Evolutionary conservation across 1,284 basidiomycete species (phyloP).

Genomic region (Lentinula novae-zelandiae): DNA sequence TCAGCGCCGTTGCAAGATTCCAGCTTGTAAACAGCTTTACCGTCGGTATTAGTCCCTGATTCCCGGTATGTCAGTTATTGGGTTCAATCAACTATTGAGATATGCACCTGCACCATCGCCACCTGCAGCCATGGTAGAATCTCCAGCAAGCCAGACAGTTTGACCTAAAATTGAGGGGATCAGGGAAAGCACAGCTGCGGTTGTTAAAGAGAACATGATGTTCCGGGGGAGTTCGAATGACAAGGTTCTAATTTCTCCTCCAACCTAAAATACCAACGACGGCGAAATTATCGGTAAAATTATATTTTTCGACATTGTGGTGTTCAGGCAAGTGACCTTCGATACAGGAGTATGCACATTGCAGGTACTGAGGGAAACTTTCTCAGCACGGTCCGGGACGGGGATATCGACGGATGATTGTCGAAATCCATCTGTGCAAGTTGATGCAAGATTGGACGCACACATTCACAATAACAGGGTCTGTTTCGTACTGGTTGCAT

Average conservation of each 20-base stretch:
- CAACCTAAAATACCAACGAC: background rate
- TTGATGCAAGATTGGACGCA: too few relatives aligned
- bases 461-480: too few relatives aligned
- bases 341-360: background rate
- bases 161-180: constrained; percentile 18
- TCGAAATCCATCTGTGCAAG: too few relatives aligned
- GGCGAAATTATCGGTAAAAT: constrained; percentile 2
- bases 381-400: background rate
- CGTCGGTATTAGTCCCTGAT: constrained; percentile 6
- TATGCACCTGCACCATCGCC: constrained; percentile 27
- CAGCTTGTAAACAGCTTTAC: background rate
- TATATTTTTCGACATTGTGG: background rate
- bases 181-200: background rate
- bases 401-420: background rate
- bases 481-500: too few relatives aligned
- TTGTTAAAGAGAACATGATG: background rate
- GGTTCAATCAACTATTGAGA: background rate
- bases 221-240: background rate
- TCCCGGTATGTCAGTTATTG: background rate
- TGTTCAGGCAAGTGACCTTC: background rate
- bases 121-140: constrained; percentile 40
- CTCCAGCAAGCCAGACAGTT: constrained; percentile 43
- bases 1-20: background rate
- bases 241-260: background rate
- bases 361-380: background rate